Evolutionary conservation across 768 basidiomycete genomes (phyloP), one percentile per base, ranked within the genome.

Genomic region (Auricularia heimuer): DNA sequence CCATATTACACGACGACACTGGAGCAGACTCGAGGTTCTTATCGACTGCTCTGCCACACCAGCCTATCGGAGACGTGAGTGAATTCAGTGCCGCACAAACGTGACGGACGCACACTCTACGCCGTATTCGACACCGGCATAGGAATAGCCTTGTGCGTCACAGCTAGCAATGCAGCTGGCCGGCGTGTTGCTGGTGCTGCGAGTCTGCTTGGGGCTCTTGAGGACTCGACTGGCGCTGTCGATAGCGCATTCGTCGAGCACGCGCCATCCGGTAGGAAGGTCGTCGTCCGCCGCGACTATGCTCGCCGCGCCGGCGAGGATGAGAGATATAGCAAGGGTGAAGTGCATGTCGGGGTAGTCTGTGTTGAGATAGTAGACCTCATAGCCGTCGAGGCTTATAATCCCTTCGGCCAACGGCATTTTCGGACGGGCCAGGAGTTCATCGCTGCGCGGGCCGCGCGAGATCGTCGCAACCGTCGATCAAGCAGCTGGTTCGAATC

Each of bases 361-460:
- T 42, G 3, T 7, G 12, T 42, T 42, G 39, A 14, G 7, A 12
- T 39, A 1, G 24, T 2, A 29, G 24, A 29, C 24, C 3, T 12
- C 7, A 39, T 39, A 42, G 39, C 39, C 39, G 8, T 14, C 7
- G 39, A 14, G 39, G 39, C 8, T 14, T 42, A 7, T 14, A 7
- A 42, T 7, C 39, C 7, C 8, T 42, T 42, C 7, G 7, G 2
- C 39, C 39, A 42, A 42, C 39, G 39, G 8, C 1, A 2, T 42
- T 42, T 42, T 14, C 7, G 39, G 39, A 42, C 39, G 39, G 3
- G 3, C 39, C 39, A 42, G 7, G 65, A 18, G 69, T 74, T 62
- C 68, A 70, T 42, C 74, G 72, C 3, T 47, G 42, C 4, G 71
- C 73, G 67, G 29, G 2, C 29, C 73, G 72, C 34, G 72, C 73